Percentiles rank a stretch among this genome's conserved stretches.
These are phyloP conservation scores for Aureobasidium sp. DNA, from an alignment of 2,329 filamentous ascomycete species.

Conservation along the genomic window DNA sequence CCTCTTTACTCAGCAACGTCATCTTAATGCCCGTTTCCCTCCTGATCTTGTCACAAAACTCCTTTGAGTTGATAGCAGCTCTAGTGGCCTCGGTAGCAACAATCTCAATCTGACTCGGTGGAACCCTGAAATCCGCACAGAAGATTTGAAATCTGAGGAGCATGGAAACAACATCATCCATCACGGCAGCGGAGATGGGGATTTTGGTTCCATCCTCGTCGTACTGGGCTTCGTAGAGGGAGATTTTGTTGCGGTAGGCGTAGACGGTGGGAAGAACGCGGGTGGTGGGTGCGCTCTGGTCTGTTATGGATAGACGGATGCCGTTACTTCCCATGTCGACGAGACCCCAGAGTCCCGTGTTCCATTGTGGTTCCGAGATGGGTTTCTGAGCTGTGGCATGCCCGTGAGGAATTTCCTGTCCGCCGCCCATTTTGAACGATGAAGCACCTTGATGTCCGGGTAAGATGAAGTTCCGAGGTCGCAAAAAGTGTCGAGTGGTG, in stretches of 20 bases:
- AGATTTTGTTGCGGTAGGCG: constrained; percentile 67
- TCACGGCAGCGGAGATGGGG: constrained; percentile 48
- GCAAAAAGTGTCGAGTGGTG: not conserved
- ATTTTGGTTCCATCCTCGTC: constrained; percentile 27
- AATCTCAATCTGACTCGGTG: constrained; percentile 53
- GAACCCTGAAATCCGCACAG: constrained; percentile 59
- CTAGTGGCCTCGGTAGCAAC: constrained; percentile 81
- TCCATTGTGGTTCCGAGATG: constrained; percentile 10
- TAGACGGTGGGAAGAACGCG: constrained; percentile 68
- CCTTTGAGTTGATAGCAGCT: constrained; percentile 59
- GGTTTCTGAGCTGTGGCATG: not conserved
- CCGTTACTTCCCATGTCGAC: constrained; percentile 52
- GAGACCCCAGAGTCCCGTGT: constrained; percentile 12
- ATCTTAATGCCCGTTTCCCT: constrained; percentile 55
- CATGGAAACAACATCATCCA: constrained; percentile 52
- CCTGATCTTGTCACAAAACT: constrained; percentile 56
- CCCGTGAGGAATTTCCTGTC: not conserved
- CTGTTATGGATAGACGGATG: constrained; percentile 78
- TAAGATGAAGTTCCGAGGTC: not conserved
- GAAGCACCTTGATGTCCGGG: not conserved
- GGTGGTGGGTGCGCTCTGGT: constrained; percentile 56
- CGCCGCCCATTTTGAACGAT: constrained; percentile 4
- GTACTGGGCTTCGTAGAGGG: constrained; percentile 65
- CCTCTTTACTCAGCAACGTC: constrained; percentile 60
- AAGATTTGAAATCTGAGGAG: constrained; percentile 60